phyloP scores from a whole-genome alignment of 495 filamentous ascomycete species.

The Podospora pseudopauciseta region DNA sequence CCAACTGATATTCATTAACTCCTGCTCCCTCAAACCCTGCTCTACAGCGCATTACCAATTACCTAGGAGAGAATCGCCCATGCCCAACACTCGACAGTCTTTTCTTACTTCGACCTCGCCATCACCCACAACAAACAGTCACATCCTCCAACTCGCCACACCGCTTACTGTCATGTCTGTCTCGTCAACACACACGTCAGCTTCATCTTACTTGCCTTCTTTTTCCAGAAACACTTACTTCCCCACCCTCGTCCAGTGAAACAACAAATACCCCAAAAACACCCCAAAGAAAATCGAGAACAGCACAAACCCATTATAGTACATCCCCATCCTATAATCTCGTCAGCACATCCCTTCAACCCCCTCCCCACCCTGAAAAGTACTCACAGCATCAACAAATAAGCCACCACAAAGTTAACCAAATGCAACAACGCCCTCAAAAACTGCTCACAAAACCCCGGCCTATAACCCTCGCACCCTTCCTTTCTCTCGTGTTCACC shows the following conservation, averaged over 20 bases:
- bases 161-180: neutral
- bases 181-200: neutral
- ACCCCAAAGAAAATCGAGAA: conserved; percentile 5
- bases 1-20: neutral
- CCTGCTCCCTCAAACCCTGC: neutral
- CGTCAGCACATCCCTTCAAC: too few relatives aligned
- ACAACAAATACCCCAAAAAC: conserved; percentile 3
- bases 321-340: neutral
- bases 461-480: neutral
- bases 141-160: neutral
- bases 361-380: neutral
- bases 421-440: neutral
- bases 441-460: neutral
- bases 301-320: conserved; percentile 6
- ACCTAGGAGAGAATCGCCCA: neutral
- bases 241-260: neutral
- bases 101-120: neutral
- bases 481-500: neutral
- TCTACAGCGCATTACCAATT: neutral
- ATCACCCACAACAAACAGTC: neutral
- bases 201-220: neutral
- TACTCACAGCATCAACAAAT: conserved; percentile 9
- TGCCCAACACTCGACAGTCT: neutral
- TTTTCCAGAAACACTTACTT: conserved; percentile 1
- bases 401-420: conserved; percentile 2